Conservation (phyloP, 306 rosid genomes). For the Begonia peltatifolia region DNA sequence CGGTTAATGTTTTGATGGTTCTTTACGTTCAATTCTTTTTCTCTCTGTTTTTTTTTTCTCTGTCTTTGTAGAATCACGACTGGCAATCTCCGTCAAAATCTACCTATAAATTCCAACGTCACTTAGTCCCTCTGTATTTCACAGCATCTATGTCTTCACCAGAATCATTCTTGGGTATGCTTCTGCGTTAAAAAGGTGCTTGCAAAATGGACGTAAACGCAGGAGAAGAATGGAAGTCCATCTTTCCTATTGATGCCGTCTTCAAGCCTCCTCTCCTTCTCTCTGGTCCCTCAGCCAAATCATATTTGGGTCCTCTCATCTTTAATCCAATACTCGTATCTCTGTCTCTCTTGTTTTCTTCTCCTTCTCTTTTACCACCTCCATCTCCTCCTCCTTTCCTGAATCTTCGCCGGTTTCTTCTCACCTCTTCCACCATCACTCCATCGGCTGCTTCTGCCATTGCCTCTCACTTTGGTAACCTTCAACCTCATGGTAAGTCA, state of each 20-base stretch:
- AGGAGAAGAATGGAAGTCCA: slow-evolving; percentile 35
- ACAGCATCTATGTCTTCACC: too few species aligned
- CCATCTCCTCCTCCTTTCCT: slow-evolving; percentile 23
- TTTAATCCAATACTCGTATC: slow-evolving; percentile 38
- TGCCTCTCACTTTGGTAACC: slow-evolving; percentile 17
- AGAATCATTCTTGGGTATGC: neutral
- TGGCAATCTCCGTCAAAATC: too few species aligned
- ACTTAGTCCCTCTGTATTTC: too few species aligned
- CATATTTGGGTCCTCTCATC: slow-evolving; percentile 39
- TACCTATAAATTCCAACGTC: too few species aligned
- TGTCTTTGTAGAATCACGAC: too few species aligned
- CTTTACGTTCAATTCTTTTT: too few species aligned
- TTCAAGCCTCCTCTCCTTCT: slow-evolving; percentile 17
- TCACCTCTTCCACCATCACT: slow-evolving; percentile 18
- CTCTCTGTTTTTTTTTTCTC: too few species aligned
- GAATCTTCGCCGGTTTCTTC: slow-evolving; percentile 23
- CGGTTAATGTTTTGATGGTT: too few species aligned
- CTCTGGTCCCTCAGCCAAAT: slow-evolving; percentile 10
- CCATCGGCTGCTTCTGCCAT: slow-evolving; percentile 46
- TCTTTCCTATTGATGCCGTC: slow-evolving; percentile 37
- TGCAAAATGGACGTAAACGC: neutral
- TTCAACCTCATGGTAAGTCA: neutral
- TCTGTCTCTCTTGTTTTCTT: slow-evolving; percentile 20
- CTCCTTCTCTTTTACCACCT: slow-evolving; percentile 18
- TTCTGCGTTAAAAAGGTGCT: too few species aligned